These are phyloP conservation scores for Venturiaceae sp. DNA, from an alignment of 2,329 filamentous ascomycete species.

Conservation along the genomic window DNA sequence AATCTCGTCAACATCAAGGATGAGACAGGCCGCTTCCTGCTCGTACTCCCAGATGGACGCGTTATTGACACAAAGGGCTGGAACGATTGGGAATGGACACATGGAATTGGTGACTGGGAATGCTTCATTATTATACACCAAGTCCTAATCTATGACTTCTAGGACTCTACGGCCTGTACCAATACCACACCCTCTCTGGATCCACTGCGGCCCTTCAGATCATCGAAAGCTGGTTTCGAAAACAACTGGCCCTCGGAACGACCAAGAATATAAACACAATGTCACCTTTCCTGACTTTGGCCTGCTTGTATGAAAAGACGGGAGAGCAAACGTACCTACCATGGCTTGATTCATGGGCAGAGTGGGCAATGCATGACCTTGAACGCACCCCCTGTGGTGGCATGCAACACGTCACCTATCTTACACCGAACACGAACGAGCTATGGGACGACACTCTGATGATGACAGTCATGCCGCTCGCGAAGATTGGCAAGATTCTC, in stretches of 20 bases:
- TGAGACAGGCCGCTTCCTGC: slow-evolving; percentile 61
- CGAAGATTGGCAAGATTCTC: slow-evolving; percentile 67
- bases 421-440: slow-evolving; percentile 61
- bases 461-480: slow-evolving; percentile 76
- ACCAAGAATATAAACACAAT: slow-evolving; percentile 85
- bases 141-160: background rate
- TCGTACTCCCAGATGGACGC: slow-evolving; percentile 60
- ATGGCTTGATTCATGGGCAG: slow-evolving; percentile 73
- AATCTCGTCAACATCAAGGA: slow-evolving; percentile 73
- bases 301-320: slow-evolving; percentile 69
- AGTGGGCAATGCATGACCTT: slow-evolving; percentile 73
- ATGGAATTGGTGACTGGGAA: slow-evolving; percentile 49
- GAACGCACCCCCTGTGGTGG: slow-evolving; percentile 60
- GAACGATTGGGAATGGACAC: slow-evolving; percentile 78
- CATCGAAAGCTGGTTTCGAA: slow-evolving; percentile 65
- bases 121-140: background rate
- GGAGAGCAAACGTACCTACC: slow-evolving; percentile 59
- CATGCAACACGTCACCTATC: slow-evolving; percentile 69
- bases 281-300: slow-evolving; percentile 66
- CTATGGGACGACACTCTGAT: slow-evolving; percentile 81
- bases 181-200: slow-evolving; percentile 67
- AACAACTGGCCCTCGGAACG: slow-evolving; percentile 60
- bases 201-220: slow-evolving; percentile 50
- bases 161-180: slow-evolving; percentile 68
- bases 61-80: slow-evolving; percentile 79